These are phyloP conservation scores for Orbilia oligospora DNA, from an alignment of 2,329 filamentous ascomycete species.

Conservation along the genomic window DNA sequence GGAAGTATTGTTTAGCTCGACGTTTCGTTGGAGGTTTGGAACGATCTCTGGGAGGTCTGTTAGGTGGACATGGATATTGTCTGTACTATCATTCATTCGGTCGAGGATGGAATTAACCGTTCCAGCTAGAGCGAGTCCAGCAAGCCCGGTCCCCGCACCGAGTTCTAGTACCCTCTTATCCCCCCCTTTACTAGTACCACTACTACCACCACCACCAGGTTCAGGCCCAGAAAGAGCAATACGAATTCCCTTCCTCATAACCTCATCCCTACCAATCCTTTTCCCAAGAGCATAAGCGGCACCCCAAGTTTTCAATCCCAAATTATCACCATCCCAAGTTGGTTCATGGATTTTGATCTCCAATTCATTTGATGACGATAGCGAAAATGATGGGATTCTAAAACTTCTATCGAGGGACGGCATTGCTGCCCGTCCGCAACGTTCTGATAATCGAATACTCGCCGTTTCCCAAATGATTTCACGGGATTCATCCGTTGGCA, in stretches of 20 bases:
- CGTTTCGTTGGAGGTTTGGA: conserved; percentile 83
- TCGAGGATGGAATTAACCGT: conserved; percentile 55
- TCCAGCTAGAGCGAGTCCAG: conserved; percentile 86
- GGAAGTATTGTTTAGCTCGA: conserved; percentile 76
- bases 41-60: conserved; percentile 90
- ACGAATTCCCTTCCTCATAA: conserved; percentile 53
- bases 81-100: conserved; percentile 66
- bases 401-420: conserved; percentile 76
- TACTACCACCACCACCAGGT: too few species aligned
- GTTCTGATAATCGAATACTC: conserved; percentile 83
- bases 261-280: conserved; percentile 70
- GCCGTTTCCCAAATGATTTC: conserved; percentile 84
- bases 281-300: conserved; percentile 88
- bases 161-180: conserved; percentile 75
- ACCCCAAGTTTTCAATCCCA: conserved; percentile 96
- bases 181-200: too few species aligned
- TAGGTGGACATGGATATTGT: conserved; percentile 74
- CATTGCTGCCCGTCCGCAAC: conserved; percentile 83
- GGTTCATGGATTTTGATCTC: conserved; percentile 83
- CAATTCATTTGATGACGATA: conserved; percentile 65
- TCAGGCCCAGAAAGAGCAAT: neutral
- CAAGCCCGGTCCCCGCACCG: conserved; percentile 90
- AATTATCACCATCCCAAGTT: conserved; percentile 85
- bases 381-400: conserved; percentile 67
- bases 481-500: conserved; percentile 75